Conservation (phyloP, 306 rosid species). For the Quillaja saponaria region DNA sequence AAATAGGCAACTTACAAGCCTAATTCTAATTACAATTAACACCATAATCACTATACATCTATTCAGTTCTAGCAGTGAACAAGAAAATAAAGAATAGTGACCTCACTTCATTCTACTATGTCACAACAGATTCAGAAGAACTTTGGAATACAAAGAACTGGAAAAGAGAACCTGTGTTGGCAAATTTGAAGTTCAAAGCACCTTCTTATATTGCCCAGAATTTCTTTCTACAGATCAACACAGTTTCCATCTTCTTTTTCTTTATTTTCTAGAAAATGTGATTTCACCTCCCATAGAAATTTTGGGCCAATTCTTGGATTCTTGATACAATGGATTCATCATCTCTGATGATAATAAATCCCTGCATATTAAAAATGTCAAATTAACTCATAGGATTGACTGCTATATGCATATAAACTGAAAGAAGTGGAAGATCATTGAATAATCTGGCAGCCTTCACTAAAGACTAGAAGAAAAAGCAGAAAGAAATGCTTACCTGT, state of each 20-base stretch:
- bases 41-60: neutral
- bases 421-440: neutral
- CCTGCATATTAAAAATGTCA: conserved; percentile 52
- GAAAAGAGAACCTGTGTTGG: neutral
- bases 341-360: conserved; percentile 77
- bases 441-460: conserved; percentile 1
- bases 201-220: conserved; percentile 77
- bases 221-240: conserved; percentile 79
- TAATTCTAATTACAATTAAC: too few species aligned
- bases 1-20: too few species aligned
- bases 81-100: neutral
- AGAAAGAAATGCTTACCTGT: conserved; percentile 60
- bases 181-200: conserved; percentile 1
- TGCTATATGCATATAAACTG: neutral
- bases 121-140: conserved; percentile 2
- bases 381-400: neutral
- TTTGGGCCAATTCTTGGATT: conserved; percentile 64
- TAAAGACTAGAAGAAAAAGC: too few species aligned
- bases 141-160: neutral
- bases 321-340: conserved; percentile 53
- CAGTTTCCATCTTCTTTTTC: conserved; percentile 67
- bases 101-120: conserved; percentile 13
- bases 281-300: conserved; percentile 75
- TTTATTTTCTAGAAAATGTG: conserved; percentile 56
- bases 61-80: neutral